A percentile compares a stretch with the other conserved stretches of the same genome.
These are phyloP conservation scores for Leucaena leucocephala DNA, from an alignment of 306 rosid species.

Conservation along the genomic window DNA sequence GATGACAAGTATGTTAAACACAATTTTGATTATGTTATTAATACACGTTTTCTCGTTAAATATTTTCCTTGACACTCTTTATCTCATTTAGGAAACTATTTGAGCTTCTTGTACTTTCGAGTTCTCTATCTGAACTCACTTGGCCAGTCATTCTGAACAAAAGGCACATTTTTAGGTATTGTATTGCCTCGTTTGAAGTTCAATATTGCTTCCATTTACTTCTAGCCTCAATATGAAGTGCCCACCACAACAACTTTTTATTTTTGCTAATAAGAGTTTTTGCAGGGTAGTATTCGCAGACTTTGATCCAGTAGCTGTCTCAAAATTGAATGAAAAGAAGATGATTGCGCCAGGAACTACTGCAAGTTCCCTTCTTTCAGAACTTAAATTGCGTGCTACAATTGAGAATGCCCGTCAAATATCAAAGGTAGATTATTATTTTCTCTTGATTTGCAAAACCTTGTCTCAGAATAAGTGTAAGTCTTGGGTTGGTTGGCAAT, in stretches of 20 bases:
- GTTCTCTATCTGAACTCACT: constrained; percentile 72
- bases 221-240: constrained; percentile 11
- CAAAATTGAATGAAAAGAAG: constrained; percentile 72
- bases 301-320: constrained; percentile 66
- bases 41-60: constrained; percentile 12
- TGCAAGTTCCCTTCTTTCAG: constrained; percentile 67
- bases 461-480: constrained; percentile 25
- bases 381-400: constrained; percentile 62
- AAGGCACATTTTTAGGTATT: constrained; percentile 75
- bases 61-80: constrained; percentile 39
- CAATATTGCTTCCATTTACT: neutral
- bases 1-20: constrained; percentile 70
- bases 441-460: constrained; percentile 25
- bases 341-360: constrained; percentile 57
- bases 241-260: constrained; percentile 17
- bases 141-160: constrained; percentile 84
- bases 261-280: constrained; percentile 42
- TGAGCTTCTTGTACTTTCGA: constrained; percentile 79
- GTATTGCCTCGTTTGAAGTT: constrained; percentile 28
- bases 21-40: constrained; percentile 28
- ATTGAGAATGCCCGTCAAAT: constrained; percentile 71
- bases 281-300: constrained; percentile 82
- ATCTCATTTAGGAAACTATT: constrained; percentile 65
- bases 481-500: constrained; percentile 5
- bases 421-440: constrained; percentile 57